Evolutionary conservation across 352 stramenopile genomes (phyloP).

Genomic region (Phytopythium mirpurense): DNA sequence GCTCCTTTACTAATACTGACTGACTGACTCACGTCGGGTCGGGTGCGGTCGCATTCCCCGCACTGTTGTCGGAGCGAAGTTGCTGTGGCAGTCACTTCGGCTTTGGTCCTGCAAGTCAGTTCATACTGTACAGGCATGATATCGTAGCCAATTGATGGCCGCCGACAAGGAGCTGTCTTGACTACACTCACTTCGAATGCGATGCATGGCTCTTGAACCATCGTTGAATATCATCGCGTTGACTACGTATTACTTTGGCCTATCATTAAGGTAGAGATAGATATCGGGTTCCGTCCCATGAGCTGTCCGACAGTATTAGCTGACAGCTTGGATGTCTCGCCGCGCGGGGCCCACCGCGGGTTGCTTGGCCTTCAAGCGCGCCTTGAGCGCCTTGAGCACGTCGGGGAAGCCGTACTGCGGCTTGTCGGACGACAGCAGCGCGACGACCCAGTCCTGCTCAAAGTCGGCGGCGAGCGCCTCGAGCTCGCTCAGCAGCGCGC

Average conservation of each 20-base stretch:
- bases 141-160: no score
- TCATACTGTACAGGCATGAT: no score
- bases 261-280: no score
- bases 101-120: no score
- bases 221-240: background rate
- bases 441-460: slow-evolving; percentile 24
- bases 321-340: background rate
- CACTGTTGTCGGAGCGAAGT: background rate
- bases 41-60: no score
- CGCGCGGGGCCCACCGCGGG: slow-evolving; percentile 2
- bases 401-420: slow-evolving; percentile 29
- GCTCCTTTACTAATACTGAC: no score
- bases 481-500: slow-evolving; percentile 17
- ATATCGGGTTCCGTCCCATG: no score
- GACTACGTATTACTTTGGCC: background rate
- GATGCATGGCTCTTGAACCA: background rate
- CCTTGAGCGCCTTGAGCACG: slow-evolving; percentile 22
- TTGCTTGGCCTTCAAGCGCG: slow-evolving; percentile 12
- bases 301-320: background rate
- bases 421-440: slow-evolving; percentile 19
- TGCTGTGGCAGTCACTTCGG: background rate
- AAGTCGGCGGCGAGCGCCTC: slow-evolving; percentile 22
- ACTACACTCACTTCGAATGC: no score
- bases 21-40: no score
- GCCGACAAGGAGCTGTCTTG: no score